These are phyloP conservation scores for Syzygium aqueum DNA, from an alignment of 345 rosid species.

Conservation along the genomic window DNA sequence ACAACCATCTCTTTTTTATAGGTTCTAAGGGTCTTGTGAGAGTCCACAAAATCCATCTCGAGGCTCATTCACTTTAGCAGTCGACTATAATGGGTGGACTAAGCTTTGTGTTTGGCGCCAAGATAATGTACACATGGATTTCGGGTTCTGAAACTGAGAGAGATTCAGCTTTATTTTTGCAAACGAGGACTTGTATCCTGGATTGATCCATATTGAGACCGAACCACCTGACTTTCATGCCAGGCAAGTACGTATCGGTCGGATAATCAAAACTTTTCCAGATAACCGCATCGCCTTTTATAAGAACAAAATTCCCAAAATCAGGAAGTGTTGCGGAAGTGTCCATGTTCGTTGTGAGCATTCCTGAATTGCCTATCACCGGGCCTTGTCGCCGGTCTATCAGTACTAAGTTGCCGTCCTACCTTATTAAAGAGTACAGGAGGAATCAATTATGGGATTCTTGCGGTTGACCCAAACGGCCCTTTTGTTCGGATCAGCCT, in stretches of 20 bases:
- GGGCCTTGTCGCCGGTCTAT: not conserved
- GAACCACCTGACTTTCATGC: conserved; percentile 1
- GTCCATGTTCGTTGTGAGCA: not conserved
- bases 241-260: not conserved
- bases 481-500: not conserved
- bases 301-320: not conserved
- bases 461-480: not conserved
- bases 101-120: not conserved
- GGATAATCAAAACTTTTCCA: conserved; percentile 12
- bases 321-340: not conserved
- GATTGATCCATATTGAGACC: not conserved
- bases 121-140: not conserved
- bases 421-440: not conserved
- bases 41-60: too few species aligned
- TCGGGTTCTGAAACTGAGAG: conserved; percentile 2
- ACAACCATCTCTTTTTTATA: too few species aligned
- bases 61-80: too few species aligned
- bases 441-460: not conserved
- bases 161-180: not conserved
- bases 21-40: too few species aligned
- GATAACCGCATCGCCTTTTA: not conserved
- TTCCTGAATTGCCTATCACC: not conserved
- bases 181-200: not conserved
- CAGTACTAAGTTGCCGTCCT: not conserved
- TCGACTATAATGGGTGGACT: too few species aligned